These are phyloP conservation scores for Penicillium cinerascens DNA, from an alignment of 495 filamentous ascomycete species.

Conservation along the genomic window DNA sequence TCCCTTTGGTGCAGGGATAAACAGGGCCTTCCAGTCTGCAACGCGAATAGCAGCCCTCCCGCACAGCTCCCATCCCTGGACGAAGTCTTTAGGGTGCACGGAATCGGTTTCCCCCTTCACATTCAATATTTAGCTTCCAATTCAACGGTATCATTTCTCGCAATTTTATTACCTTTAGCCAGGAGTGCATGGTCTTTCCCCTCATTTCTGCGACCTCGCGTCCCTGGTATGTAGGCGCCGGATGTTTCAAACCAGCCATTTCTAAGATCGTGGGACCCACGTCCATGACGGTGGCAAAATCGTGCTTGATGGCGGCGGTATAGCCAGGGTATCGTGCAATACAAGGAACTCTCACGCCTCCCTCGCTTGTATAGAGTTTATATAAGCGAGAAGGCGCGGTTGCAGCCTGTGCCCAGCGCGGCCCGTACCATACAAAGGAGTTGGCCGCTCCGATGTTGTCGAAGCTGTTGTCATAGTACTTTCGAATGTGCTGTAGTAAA, in stretches of 20 bases:
- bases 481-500: slow-evolving; percentile 22
- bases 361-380: slow-evolving; percentile 50
- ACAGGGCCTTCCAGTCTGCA: slow-evolving; percentile 26
- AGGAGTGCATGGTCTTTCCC: slow-evolving; percentile 27
- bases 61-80: slow-evolving; percentile 24
- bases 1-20: slow-evolving; percentile 21
- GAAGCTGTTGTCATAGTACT: slow-evolving; percentile 58
- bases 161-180: too few species aligned
- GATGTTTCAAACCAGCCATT: slow-evolving; percentile 49
- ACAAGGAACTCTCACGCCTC: slow-evolving; percentile 47
- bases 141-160: too few species aligned
- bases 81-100: not conserved
- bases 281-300: slow-evolving; percentile 54
- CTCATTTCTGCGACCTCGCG: slow-evolving; percentile 44
- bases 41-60: slow-evolving; percentile 20
- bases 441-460: slow-evolving; percentile 56
- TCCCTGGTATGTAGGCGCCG: slow-evolving; percentile 43
- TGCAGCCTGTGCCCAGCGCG: slow-evolving; percentile 51
- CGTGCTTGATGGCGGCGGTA: slow-evolving; percentile 6
- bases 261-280: slow-evolving; percentile 49
- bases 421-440: slow-evolving; percentile 60
- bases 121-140: too few species aligned
- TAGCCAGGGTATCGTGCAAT: slow-evolving; percentile 20
- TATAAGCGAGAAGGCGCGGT: slow-evolving; percentile 49
- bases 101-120: too few species aligned